phyloP scores from a whole-genome alignment of 2,329 filamentous ascomycete genomes.

The Aspergillus sp. region DNA sequence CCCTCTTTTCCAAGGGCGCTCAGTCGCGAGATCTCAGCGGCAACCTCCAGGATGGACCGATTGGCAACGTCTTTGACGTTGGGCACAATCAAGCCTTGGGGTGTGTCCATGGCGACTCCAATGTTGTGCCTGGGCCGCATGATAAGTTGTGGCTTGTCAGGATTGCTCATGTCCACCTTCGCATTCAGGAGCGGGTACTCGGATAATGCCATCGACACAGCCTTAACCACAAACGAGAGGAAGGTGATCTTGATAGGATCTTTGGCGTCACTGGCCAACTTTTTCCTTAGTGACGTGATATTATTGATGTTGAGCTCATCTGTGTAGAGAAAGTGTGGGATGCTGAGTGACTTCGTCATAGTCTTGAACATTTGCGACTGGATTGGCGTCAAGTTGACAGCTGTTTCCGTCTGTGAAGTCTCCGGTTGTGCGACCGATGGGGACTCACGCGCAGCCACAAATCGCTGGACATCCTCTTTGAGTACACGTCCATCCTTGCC shows the following conservation, averaged over 20 bases:
- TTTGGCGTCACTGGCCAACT: slow-evolving; percentile 63
- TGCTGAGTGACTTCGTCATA: slow-evolving; percentile 88
- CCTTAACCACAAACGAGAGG: slow-evolving; percentile 94
- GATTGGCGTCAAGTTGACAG: slow-evolving; percentile 69
- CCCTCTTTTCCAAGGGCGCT: slow-evolving; percentile 71
- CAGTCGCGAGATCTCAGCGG: slow-evolving; percentile 71
- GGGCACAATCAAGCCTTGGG: slow-evolving; percentile 81
- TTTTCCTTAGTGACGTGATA: slow-evolving; percentile 69
- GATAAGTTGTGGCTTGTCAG: slow-evolving; percentile 69
- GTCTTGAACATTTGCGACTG: slow-evolving; percentile 95
- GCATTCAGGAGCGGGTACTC: slow-evolving; percentile 86
- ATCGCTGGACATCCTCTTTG: slow-evolving; percentile 86
- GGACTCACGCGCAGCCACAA: slow-evolving; percentile 56
- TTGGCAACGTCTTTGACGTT: slow-evolving; percentile 81
- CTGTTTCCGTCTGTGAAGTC: slow-evolving; percentile 61
- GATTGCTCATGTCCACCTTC: slow-evolving; percentile 65
- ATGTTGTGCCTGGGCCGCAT: slow-evolving; percentile 89
- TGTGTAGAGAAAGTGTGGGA: slow-evolving; percentile 94
- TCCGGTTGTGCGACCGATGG: slow-evolving; percentile 24
- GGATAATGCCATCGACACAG: slow-evolving; percentile 79
- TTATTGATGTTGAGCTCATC: slow-evolving; percentile 82
- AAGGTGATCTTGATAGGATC: slow-evolving; percentile 72
- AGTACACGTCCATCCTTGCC: slow-evolving; percentile 87
- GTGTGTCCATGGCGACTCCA: slow-evolving; percentile 92
- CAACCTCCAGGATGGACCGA: slow-evolving; percentile 75